Evolutionary conservation across 371 early-diverging fungal genomes (phyloP).

Genomic region (Saksenaea vasiformis): DNA sequence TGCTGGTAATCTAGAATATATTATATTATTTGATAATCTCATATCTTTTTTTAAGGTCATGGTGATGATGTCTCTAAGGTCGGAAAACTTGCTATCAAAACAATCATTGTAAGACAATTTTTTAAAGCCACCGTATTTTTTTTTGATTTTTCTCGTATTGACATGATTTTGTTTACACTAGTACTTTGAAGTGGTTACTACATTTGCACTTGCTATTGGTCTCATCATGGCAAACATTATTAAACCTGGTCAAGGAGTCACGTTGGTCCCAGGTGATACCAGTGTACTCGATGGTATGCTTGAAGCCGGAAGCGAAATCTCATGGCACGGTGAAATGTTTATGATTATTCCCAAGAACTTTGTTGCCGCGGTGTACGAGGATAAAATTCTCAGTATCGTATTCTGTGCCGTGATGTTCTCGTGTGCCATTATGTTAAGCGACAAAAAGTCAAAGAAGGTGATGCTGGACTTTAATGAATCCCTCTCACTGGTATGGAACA

Average conservation of each 20-base stretch:
- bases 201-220: constrained; percentile 72
- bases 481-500: constrained; percentile 42
- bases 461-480: constrained; percentile 64
- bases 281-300: not conserved
- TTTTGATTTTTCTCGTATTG: not conserved
- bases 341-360: constrained; percentile 62
- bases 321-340: constrained; percentile 58
- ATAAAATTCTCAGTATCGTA: constrained; percentile 66
- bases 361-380: constrained; percentile 52
- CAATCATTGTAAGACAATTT: constrained; percentile 48
- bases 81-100: constrained; percentile 69
- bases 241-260: constrained; percentile 62
- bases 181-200: constrained; percentile 72
- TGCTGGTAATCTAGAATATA: constrained; percentile 21
- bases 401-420: constrained; percentile 74
- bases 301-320: constrained; percentile 44
- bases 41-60: constrained; percentile 55
- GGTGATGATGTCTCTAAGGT: constrained; percentile 68
- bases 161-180: constrained; percentile 4
- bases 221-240: constrained; percentile 66
- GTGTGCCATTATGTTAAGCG: constrained; percentile 60
- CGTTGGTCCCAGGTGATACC: constrained; percentile 20
- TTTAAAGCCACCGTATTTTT: not conserved
- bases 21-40: not conserved
- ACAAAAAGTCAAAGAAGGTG: constrained; percentile 50